Evolutionary conservation across 2,329 filamentous ascomycete genomes (phyloP), one percentile per base, ranked within the genome.

Genomic region (Curvularia spicifera): DNA sequence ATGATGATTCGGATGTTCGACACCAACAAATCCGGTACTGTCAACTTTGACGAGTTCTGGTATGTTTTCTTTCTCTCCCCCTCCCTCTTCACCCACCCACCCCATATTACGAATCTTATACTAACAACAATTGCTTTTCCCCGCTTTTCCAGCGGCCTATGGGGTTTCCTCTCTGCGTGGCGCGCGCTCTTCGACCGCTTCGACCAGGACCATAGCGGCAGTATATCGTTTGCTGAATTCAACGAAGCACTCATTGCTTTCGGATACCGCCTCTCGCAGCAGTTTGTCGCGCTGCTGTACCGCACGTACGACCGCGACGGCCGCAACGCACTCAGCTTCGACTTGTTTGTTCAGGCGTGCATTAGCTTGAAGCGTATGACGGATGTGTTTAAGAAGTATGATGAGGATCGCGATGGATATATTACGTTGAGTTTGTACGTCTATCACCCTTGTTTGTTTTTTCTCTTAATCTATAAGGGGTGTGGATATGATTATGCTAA

Each of bases 1-100:
- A 97, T 98, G 91, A 97, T 99, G 93, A 97, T 99, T 67, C 90
- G 93, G 74, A 98, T 99, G 95, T 99, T 99, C 79, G 94, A 98
- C 80, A 91, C 90, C 57, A 91, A 97, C 79, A 89, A 91, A 68
- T 90, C 86, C 61, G 93, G 93, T 51, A 91, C 90, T 13, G 96
- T 99, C 76, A 93, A 90, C 60, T 98, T 97, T 77, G 89, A 95
- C 65, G 95, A 98, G 78, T 99, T 99, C 78, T 96, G 93, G 80
- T 82, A 71, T 54, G 47, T 72, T 62, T 62, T 22, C 4, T 7
- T 29, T 37, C 43, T 31, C 20, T 37, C 26, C 6, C 22, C 13
- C 13, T 8, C 12, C 47, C 29, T 31, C 29, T 12, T 8, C 29
- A 8, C 29, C 1, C 10, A 18, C 18, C 18, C 18, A 18, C 18